Percentiles rank a stretch among this genome's conserved stretches.
Evolutionary conservation across 2,329 filamentous ascomycete genomes (phyloP).

Genomic region (Endocalyx cinctus): DNA sequence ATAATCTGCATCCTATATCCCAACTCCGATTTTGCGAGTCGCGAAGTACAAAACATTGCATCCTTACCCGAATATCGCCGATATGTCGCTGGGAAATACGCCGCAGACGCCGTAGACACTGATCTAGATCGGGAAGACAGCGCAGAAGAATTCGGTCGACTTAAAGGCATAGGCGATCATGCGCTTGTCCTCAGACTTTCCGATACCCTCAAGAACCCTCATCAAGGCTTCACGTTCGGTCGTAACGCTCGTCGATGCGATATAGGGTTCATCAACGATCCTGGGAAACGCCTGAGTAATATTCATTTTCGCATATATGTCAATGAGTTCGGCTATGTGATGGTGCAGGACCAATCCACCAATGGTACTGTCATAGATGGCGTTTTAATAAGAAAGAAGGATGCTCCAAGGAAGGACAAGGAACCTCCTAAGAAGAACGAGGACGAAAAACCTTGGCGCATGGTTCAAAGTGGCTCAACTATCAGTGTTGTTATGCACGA

Average conservation of each 20-base stretch:
- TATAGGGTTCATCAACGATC: conserved; percentile 61
- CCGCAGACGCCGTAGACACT: conserved; percentile 45
- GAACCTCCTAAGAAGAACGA: too few relatives aligned
- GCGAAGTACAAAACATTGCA: conserved; percentile 58
- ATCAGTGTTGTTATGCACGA: conserved; percentile 63
- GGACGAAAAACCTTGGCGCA: too few relatives aligned
- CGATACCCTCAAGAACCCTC: conserved; percentile 61
- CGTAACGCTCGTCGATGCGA: conserved; percentile 71
- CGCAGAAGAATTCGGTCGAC: conserved; percentile 46
- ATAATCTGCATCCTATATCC: conserved; percentile 87
- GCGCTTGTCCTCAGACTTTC: conserved; percentile 82
- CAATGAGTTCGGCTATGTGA: conserved; percentile 78
- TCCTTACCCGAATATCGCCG: conserved; percentile 35
- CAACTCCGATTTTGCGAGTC: conserved; percentile 65
- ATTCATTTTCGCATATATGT: conserved; percentile 93
- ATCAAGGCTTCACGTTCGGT: conserved; percentile 79
- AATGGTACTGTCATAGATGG: conserved; percentile 89
- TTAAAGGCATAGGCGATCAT: conserved; percentile 48
- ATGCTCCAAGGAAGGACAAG: conserved; percentile 56
- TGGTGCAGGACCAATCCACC: conserved; percentile 93
- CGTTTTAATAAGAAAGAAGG: conserved; percentile 54
- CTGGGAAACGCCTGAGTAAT: conserved; percentile 76
- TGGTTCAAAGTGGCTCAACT: conserved; percentile 68
- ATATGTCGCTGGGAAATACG: conserved; percentile 45
- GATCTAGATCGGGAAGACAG: conserved; percentile 49